Base-by-base conservation (phyloP, 192 early-diverging fungal species). In the Linderina pennispora region DNA sequence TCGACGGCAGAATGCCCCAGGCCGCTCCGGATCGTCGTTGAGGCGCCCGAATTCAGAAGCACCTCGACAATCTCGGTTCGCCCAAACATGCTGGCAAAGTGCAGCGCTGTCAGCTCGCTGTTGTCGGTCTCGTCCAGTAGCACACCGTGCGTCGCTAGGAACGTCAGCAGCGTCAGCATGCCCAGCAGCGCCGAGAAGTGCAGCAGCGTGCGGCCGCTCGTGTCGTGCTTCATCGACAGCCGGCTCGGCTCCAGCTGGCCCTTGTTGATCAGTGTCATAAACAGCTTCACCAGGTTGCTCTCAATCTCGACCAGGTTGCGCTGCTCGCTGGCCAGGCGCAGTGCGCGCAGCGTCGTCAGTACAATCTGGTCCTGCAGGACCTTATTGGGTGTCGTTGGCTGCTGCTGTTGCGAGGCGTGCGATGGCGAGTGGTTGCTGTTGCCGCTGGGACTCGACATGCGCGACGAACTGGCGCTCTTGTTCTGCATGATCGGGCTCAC, bases 91-190 rank as follows among this genome's bases (percentile, higher is more conserved):
- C 75, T 68, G 0, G 81, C 80, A 76, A 84, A 82, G 53, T 88
- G 84, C 38, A 88, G 50, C 6, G 86, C 79, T 0, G 82, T 88
- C 69, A 81, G 80, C 0, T 77, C 81, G 50, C 79, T 84, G 52
- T 74, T 66, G 47, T 88, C 86, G 13, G 54, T 37, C 3, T 53
- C 55, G 37, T 86, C 75, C n/a, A 80, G 18, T 18, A 53, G 44
- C 36, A 64, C 67, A 6, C 71, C 76, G 8, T 73, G 50, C 16
- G 48, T 50, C 5, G 77, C 40, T 15, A 86, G 40, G 2, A 72
- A 62, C 16, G 34, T 32, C 8, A 66, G 40, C 37, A 88, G 45
- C n/a, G 57, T 56, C 20, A 64, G 54, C 50, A 79, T 79, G 3
- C 80, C 72, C 45, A 83, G 52, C 36, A 85, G 62, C 19, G 78